Base-by-base conservation (phyloP, 257 asterid genomes). In the Coffea canephora region DNA sequence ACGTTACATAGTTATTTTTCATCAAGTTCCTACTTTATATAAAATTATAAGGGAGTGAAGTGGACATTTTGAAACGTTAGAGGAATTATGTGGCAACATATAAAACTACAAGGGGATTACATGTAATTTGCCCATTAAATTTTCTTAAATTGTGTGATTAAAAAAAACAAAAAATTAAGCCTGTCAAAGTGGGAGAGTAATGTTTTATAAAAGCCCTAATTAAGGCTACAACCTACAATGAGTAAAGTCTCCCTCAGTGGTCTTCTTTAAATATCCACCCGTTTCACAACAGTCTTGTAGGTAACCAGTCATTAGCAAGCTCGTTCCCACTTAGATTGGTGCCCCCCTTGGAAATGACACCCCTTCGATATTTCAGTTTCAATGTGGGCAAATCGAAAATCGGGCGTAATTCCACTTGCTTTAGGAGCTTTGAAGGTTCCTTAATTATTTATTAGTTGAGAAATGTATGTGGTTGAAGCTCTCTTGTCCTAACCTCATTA, bases 191-290 rank as follows among this genome's bases (percentile, higher is more conserved):
- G 34, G 34, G 34, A 31, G 1, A 31, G 34, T 31, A 31, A 18
- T 6, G 7, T 39, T n/a, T 64, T 64, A 6, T 10, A 2, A 1
- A 18, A 41, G 27, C 15, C 15, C 48, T 2, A 11, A 50, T 50
- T 18, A 18, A 50, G 14, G 12, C 57, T 11, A 10, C 18, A 11
- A 50, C 18, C 57, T 50, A 31, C 57, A 50, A 43, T 23, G 45
- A 46, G 11, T 46, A 71, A 71, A 12, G 5, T 6, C 52, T 36
- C 12, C 64, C 75, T 67, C 75, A 77, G 23, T 68, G 27, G 55
- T 68, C 31, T 52, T 34, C 69, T 1, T 46, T 61, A 41, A 66
- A 77, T 49, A 66, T 67, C 80, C 74, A 48, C 49, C 73, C 15
- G 61, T 21, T 76, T 52, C 8, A 9, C 50, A 77, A 36, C 54